phyloP scores from a whole-genome alignment of 257 asterid genomes.

The Capsicum pubescens region DNA sequence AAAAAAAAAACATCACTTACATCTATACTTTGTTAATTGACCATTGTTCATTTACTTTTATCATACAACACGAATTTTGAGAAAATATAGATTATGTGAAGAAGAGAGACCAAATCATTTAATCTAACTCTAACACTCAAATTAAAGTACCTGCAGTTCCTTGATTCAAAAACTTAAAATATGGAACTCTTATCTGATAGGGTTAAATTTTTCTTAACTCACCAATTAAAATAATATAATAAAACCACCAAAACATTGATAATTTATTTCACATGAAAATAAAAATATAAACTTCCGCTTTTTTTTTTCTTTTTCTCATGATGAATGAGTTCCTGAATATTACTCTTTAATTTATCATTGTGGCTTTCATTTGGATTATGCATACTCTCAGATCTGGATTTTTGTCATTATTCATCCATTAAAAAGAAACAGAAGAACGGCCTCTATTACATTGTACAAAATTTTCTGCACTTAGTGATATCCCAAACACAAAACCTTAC shows the following conservation, averaged over 20 bases:
- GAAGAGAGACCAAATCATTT: conserved; percentile 13
- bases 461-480: neutral
- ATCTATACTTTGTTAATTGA: neutral
- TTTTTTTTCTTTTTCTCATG: neutral
- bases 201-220: neutral
- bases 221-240: conserved; percentile 10
- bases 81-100: neutral
- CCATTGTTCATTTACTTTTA: conserved; percentile 9
- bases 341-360: neutral
- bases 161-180: neutral
- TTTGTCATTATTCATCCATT: conserved; percentile 3
- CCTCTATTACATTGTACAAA: conserved; percentile 3
- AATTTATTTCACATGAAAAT: neutral
- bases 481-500: neutral
- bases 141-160: conserved; percentile 5
- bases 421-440: neutral
- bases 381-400: neutral
- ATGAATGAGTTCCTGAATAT: neutral
- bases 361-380: neutral
- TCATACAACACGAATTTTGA: conserved; percentile 7
- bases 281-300: too few relatives aligned
- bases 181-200: neutral
- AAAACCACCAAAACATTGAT: neutral
- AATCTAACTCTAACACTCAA: conserved; percentile 18
- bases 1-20: neutral